Base-by-base conservation (phyloP, 2,329 filamentous ascomycete genomes). In the Periconia macrospinosa region DNA sequence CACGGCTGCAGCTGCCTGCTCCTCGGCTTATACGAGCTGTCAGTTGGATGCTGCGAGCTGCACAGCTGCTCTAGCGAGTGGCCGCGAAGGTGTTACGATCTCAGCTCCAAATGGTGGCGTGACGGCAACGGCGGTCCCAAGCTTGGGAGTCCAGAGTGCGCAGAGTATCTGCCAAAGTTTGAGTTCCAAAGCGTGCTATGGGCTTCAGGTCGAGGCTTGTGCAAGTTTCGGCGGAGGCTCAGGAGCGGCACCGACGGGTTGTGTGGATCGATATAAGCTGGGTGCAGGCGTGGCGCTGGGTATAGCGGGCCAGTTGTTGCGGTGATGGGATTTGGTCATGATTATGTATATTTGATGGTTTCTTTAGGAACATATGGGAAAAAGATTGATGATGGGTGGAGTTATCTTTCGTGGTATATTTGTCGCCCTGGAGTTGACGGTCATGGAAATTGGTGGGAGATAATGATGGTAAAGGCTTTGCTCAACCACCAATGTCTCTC, bases 11-110 rank as follows among this genome's bases (percentile, higher is more conserved):
- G 76, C 73, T 48, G 74, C 76, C 40, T 85, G 82, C 68, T 79
- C 80, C 27, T 78, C 78, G 45, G 81, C 81, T 68, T 84, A 82
- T 70, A 79, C 78, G 33, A 72, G 73, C 52, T 84, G 82, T 55
- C 76, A 81, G 63, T 74, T 70, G 41, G 76, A 82, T 70, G 70
- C 69, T 68, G 65, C 68, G 55, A 68, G 66, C 58, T 74, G 71
- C 52, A 73, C 70, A 55, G 56, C 63, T 59, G 71, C 76, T 30
- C 71, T 84, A 54, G 79, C 77, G 23, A 79, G 76, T n/a, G 71
- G 72, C 45, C 75, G 74, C 2, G 77, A 80, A 49, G 81, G 78
- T 27, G 79, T 84, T 30, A 83, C 81, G 1, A 71, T 84, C 20
- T 76, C 69, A 2, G 81, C 77, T 9, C 71, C 72, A 2, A 79